Base-by-base conservation (phyloP, 2,329 filamentous ascomycete genomes). In the Alternaria ethzedia region DNA sequence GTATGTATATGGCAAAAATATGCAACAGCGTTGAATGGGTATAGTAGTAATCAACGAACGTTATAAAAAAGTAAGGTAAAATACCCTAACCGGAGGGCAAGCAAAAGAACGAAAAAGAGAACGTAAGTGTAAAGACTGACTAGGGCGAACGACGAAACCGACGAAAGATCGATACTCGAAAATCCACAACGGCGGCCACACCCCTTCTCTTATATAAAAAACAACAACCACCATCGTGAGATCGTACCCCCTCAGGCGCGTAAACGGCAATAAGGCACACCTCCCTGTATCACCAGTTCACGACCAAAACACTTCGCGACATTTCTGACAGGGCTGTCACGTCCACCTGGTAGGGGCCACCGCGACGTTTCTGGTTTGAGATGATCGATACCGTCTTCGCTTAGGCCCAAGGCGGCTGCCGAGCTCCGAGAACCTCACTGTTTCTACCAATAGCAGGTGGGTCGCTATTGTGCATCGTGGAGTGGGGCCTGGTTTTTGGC, bases 331-430 rank as follows among this genome's bases (percentile, higher is more conserved):
- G 65, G 63, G 63, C 57, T 61, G 61, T 54, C 63, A 60, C 52
- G 55, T 54, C 57, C 51, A 21, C 30, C 32, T 46, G 56, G 57
- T 46, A 32, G 55, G 63, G 43, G 49, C 57, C 54, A 10, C 11
- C 54, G 60, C 64, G 61, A 66, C 64, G 57, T 21, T 47, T 50
- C 17, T 32, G 52, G 64, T 66, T 66, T 66, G 64, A 66, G 57
- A 55, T 54, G 44, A 54, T 26, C 50, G 32, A 30, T 52, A 26
- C 49, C 57, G 51, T 41, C 25, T 26, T 49, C 25, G 32, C 57
- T 59, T 51, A 59, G 6, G 28, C 51, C 52, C 11, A 54, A 57
- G 20, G 15, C 46, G 50, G 56, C 32, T 59, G 36, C 52, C 28
- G 23, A 52, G 49, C 46, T 45, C 63, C 59, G 63, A 52, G 36